These are phyloP conservation scores for Boechera divaricarpa DNA, from an alignment of 345 rosid species.

Conservation along the genomic window DNA sequence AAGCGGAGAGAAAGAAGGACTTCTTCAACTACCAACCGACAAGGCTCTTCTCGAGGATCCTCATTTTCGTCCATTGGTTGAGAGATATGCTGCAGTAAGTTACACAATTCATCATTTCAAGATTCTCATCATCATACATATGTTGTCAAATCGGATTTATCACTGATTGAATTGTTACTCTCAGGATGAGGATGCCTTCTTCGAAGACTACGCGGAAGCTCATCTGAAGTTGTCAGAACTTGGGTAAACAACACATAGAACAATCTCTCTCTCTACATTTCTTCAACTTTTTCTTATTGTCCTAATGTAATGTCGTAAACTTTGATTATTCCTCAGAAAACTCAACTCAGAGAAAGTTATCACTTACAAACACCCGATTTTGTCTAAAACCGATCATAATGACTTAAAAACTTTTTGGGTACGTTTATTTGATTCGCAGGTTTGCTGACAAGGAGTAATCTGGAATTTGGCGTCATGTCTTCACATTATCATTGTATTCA, in stretches of 20 bases:
- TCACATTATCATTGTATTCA: constrained; percentile 7
- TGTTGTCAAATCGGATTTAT: neutral
- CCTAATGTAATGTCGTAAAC: neutral
- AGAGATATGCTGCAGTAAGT: constrained; percentile 78
- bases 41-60: constrained; percentile 81
- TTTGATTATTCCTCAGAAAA: neutral
- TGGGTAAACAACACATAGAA: constrained; percentile 52
- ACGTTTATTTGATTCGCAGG: constrained; percentile 17
- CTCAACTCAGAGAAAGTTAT: neutral
- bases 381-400: neutral
- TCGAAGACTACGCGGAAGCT: constrained; percentile 71
- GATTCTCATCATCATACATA: neutral
- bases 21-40: constrained; percentile 76
- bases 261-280: neutral
- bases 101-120: neutral
- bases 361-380: constrained; percentile 1
- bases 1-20: constrained; percentile 82
- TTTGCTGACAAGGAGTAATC: constrained; percentile 38
- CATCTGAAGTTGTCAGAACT: constrained; percentile 86
- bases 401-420: neutral
- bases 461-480: constrained; percentile 1
- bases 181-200: constrained; percentile 85
- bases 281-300: neutral
- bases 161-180: neutral
- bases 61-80: constrained; percentile 69